Conservation (phyloP, 768 basidiomycete species). For the Lenzites betulinus region DNA sequence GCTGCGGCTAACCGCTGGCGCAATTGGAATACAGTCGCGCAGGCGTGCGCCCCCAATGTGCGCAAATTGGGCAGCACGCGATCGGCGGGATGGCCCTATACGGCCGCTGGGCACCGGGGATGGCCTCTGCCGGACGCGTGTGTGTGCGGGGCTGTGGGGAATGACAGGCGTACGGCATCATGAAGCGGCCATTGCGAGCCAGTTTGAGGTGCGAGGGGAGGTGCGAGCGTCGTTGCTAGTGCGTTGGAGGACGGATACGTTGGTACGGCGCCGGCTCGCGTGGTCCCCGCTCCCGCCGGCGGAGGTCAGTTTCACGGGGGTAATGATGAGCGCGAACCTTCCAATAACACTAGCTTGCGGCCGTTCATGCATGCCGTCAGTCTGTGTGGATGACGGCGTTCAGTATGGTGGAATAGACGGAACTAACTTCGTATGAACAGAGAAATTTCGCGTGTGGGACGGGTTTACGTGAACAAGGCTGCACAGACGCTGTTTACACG, state of each 20-base stretch:
- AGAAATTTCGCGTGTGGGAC: not conserved
- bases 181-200: not conserved
- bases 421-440: constrained; percentile 1
- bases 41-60: not conserved
- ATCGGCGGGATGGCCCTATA: constrained; percentile 2
- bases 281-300: not conserved
- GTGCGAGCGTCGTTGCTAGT: not conserved
- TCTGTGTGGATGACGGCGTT: not conserved
- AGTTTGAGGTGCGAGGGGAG: not conserved
- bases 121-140: not conserved
- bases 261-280: not conserved
- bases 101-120: not conserved
- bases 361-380: not conserved
- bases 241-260: not conserved
- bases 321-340: not conserved
- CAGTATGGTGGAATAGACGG: constrained; percentile 8
- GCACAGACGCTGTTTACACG: not conserved
- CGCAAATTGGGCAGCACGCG: not conserved
- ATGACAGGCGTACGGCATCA: constrained; percentile 8
- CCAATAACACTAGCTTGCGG: not conserved
- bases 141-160: not conserved
- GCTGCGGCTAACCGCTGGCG: too few species aligned
- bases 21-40: not conserved
- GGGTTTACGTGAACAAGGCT: not conserved
- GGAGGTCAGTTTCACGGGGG: not conserved